phyloP scores from a whole-genome alignment of 345 rosid species.

The Ricinus communis region DNA sequence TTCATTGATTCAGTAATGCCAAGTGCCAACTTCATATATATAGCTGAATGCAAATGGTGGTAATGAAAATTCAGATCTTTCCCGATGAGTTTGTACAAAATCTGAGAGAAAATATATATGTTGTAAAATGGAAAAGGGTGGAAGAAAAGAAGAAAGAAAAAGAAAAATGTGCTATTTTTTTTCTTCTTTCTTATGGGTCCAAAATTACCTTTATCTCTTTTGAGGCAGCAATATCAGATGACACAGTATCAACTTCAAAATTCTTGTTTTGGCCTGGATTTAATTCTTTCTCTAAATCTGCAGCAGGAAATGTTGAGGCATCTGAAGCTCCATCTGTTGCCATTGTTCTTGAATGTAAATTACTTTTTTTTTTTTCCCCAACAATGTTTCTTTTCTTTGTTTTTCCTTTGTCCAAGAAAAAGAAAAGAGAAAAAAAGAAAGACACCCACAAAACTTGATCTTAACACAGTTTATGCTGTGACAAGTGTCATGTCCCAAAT shows the following conservation, averaged over 20 bases:
- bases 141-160: no score
- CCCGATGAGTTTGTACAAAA: no score
- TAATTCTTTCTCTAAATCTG: conserved; percentile 38
- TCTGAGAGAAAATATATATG: no score
- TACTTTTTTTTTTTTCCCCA: not conserved
- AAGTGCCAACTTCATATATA: no score
- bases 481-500: conserved; percentile 6
- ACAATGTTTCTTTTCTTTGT: not conserved
- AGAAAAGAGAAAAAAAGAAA: not conserved
- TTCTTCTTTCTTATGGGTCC: no score
- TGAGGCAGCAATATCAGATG: conserved; percentile 40
- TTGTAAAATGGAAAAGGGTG: no score
- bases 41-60: no score
- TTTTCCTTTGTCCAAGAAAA: conserved; percentile 11
- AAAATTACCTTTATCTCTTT: conserved; percentile 26
- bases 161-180: no score
- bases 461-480: conserved; percentile 2
- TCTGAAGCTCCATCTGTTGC: conserved; percentile 26
- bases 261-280: conserved; percentile 39
- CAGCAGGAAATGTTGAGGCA: conserved; percentile 43
- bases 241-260: conserved; percentile 45
- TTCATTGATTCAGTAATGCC: no score
- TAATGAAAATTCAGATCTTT: no score
- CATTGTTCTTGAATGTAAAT: conserved; percentile 27
- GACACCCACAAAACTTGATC: conserved; percentile 7